Conservation (phyloP, 164 flowering plant species). For the Cinnamomum micranthum region DNA sequence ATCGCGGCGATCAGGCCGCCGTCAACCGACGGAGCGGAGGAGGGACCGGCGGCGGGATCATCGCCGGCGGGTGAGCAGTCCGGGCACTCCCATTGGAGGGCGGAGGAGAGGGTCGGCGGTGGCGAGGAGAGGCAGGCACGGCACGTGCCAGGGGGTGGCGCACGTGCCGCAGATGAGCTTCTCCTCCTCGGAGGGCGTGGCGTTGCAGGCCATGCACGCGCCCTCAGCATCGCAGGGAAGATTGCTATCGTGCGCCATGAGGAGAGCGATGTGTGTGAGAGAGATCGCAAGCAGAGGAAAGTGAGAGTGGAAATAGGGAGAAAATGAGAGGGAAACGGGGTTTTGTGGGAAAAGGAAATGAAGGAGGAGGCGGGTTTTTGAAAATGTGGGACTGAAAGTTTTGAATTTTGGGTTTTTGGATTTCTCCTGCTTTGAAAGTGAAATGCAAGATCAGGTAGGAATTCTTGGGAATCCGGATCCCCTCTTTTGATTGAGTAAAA, state of each 20-base stretch:
- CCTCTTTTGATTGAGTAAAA: too few species aligned
- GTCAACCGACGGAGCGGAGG: slow-evolving; percentile 7
- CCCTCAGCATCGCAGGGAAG: slow-evolving; percentile 85
- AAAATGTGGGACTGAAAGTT: neutral
- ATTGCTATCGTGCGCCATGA: slow-evolving; percentile 41
- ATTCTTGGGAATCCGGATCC: too few species aligned
- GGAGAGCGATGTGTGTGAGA: neutral
- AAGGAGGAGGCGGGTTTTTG: slow-evolving; percentile 1
- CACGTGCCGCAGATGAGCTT: slow-evolving; percentile 62
- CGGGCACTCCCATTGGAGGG: slow-evolving; percentile 73
- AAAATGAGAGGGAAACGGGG: too few species aligned
- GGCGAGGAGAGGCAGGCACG: slow-evolving; percentile 55
- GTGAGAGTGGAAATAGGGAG: too few species aligned
- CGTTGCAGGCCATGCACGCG: slow-evolving; percentile 63
- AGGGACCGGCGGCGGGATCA: neutral
- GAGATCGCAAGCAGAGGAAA: neutral
- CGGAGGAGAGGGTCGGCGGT: slow-evolving; percentile 35
- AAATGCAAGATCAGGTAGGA: too few species aligned
- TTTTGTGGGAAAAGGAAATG: too few species aligned
- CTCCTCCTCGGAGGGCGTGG: slow-evolving; percentile 41
- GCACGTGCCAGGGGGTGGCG: slow-evolving; percentile 75
- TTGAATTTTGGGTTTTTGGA: neutral
- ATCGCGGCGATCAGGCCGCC: slow-evolving; percentile 51
- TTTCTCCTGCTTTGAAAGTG: too few species aligned
- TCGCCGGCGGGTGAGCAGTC: slow-evolving; percentile 45